Evolutionary conservation across 768 basidiomycete species (phyloP).

Genomic region (Mycena amicta): DNA sequence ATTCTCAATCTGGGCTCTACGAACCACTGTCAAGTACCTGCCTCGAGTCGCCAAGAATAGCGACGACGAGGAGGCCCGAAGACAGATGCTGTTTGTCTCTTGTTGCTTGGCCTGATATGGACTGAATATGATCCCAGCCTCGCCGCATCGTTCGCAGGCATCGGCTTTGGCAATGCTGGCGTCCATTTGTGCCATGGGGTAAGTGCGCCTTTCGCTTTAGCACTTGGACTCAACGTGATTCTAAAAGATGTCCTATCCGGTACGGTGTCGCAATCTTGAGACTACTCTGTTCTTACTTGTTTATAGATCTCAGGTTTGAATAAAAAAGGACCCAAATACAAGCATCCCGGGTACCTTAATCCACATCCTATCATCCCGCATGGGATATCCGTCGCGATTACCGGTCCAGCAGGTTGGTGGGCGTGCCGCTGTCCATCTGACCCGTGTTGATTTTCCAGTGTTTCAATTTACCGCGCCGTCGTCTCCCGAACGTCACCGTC

Average conservation of each 20-base stretch:
- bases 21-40: conserved; percentile 85
- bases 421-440: conserved; percentile 7
- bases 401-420: conserved; percentile 75
- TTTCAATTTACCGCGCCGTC: conserved; percentile 97
- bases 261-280: too few relatives aligned
- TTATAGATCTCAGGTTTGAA: conserved; percentile 80
- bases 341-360: conserved; percentile 87
- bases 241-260: conserved; percentile 25
- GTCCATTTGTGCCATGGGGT: conserved; percentile 91
- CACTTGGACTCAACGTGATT: background rate
- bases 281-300: too few relatives aligned
- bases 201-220: conserved; percentile 27
- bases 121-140: conserved; percentile 47
- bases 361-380: conserved; percentile 92
- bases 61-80: conserved; percentile 80
- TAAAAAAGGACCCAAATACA: conserved; percentile 90
- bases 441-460: conserved; percentile 49
- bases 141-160: conserved; percentile 92
- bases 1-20: conserved; percentile 92
- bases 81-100: conserved; percentile 81
- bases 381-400: conserved; percentile 87
- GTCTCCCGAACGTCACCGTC: conserved; percentile 86
- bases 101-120: conserved; percentile 5
- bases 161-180: conserved; percentile 93
- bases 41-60: conserved; percentile 82